Evolutionary conservation across 2,329 filamentous ascomycete genomes (phyloP), one percentile per base, ranked within the genome.

Genomic region (Mycosphaerella sp.): DNA sequence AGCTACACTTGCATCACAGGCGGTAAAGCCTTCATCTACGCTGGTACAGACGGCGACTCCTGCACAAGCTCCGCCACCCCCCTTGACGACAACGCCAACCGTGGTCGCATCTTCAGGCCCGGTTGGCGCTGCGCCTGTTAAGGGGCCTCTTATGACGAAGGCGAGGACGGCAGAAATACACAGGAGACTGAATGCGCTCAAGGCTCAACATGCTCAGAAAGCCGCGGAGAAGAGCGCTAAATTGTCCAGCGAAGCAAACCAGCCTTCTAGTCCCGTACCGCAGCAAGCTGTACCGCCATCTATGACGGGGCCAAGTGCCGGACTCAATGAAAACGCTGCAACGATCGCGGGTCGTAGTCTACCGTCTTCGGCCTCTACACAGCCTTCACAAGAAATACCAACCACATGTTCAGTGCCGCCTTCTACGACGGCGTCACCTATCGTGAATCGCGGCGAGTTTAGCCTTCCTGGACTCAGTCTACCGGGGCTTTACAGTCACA

Each of bases 131-230:
- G 2, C 17, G 18, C 42, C 35, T 37, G 42, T 59, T 4, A 28
- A 56, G 13, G 28, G 35, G 25, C 30, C 37, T 49, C 25, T 21
- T 5, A 42, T 56, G 10, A 44, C 50, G n/a, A 55, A 51, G 32
- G 55, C 59, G 7, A 57, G 64, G 58, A 95, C 87, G 54, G 87
- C 87, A 52, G 71, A 89, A 28, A 76, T 90, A 41, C 82, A 87
- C 57, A 80, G 88, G 64, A 89, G 88, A 59, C 84, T 95, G 64
- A 87, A 89, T 53, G 85, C 85, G 17, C 71, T 93, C 17, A 81
- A 82, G 59, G 64, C 62, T 3, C 53, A 60, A 39, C 60, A n/a
- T 25, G 21, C 21, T 25, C 21, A 25, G 21, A 25, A 57, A 34
- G 60, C 63, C 37, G 57, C 59, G 27, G 58, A 55, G 46, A 50